Base-by-base conservation (phyloP, 306 rosid species). In the Gastrolobium bilobum region DNA sequence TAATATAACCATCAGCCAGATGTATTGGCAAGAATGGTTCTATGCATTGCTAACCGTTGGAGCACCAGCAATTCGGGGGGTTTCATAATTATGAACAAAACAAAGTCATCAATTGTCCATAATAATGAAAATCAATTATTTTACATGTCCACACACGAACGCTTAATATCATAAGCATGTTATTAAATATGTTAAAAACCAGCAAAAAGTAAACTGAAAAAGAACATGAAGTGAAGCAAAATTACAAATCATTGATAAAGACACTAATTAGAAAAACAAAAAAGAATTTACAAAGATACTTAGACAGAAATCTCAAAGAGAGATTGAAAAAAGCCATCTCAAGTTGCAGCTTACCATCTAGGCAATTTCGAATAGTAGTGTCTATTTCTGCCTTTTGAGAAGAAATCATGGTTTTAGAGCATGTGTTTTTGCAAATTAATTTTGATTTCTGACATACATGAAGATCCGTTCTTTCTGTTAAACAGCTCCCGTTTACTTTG, bases 391-490 rank as follows among this genome's bases (percentile, higher is more conserved):
- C 84, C 6, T 72, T 67, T 69, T 86, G 86, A 56, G 88, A 90
- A 75, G 90, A 78, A 68, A 76, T 76, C 82, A 68, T 82, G 64
- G 70, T 73, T 84, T 82, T 87, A 46, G 90, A 85, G 82, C 91
- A 86, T 40, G 88, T 13, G 74, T 81, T 93, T 87, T 94, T 94
- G 82, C 90, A 90, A 84, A 95, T 92, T 79, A 86, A 73, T 81
- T 84, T 85, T 46, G 97, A 90, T 68, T 90, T 94, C 4, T 87
- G 85, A 86, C 96, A 92, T 15, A 88, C 86, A 56, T 83, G 96
- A 80, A 92, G 91, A 81, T 91, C 92, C 72, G 86, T 75, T 84
- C 82, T 92, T 76, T 92, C 99, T 82, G 83, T 86, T 84, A 95
- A 81, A 88, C 95, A 89, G 83, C 86, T 81, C 50, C 52, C 84